A percentile compares a stretch with the other conserved stretches of the same genome.
These are phyloP conservation scores for Erigeron philadelphicus DNA, from an alignment of 140 eudicot species.

Conservation along the genomic window DNA sequence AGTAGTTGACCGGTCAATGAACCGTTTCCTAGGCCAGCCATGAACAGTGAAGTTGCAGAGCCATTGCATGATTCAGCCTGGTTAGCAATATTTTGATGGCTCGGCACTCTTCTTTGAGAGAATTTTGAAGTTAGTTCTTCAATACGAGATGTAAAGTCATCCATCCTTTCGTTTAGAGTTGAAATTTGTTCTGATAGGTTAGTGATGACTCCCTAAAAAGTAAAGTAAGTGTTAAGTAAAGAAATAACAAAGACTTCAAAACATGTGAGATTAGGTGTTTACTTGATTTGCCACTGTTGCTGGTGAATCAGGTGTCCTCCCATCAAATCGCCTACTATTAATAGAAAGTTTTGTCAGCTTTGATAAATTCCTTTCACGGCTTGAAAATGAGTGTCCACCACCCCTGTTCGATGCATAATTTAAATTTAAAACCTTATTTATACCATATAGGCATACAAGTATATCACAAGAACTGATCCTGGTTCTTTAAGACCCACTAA, in stretches of 20 bases:
- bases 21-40: slow-evolving; percentile 68
- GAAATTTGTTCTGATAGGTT: slow-evolving; percentile 81
- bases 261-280: slow-evolving; percentile 6
- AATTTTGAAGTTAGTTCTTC: slow-evolving; percentile 75
- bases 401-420: slow-evolving; percentile 29
- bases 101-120: slow-evolving; percentile 38
- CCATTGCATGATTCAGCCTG: slow-evolving; percentile 75
- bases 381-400: slow-evolving; percentile 54
- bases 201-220: slow-evolving; percentile 56
- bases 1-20: slow-evolving; percentile 43
- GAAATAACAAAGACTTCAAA: background rate
- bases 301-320: slow-evolving; percentile 74
- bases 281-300: slow-evolving; percentile 66
- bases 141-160: slow-evolving; percentile 70
- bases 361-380: slow-evolving; percentile 53
- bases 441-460: too few relatives aligned
- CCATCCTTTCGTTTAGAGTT: slow-evolving; percentile 79
- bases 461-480: background rate
- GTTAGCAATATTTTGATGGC: slow-evolving; percentile 71
- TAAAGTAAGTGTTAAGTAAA: background rate
- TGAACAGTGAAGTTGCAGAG: slow-evolving; percentile 48
- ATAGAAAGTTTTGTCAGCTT: slow-evolving; percentile 72
- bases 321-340: slow-evolving; percentile 54
- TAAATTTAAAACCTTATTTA: background rate
- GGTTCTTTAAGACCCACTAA: background rate